Conservation (phyloP, 805 yeast genomes). For the Metahyphopichia silvanorum region DNA sequence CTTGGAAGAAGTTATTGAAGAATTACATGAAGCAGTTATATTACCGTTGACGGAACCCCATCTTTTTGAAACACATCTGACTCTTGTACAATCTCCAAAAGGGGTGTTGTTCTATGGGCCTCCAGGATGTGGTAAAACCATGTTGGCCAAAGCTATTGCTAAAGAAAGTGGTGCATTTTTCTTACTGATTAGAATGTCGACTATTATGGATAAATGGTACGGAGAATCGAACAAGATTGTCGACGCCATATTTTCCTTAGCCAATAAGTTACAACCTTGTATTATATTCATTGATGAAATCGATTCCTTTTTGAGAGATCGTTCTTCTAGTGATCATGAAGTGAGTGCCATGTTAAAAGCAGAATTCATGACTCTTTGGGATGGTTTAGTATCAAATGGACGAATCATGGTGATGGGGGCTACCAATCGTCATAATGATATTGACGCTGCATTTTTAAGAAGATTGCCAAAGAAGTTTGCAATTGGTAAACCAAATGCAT, state of each 20-base stretch:
- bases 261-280: constrained; percentile 87
- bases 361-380: constrained; percentile 98
- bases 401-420: constrained; percentile 89
- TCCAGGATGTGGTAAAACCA: constrained; percentile 97
- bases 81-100: constrained; percentile 81
- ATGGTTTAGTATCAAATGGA: constrained; percentile 77
- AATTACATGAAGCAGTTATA: constrained; percentile 81
- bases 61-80: constrained; percentile 63
- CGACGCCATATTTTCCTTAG: constrained; percentile 88
- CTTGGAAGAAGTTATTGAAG: constrained; percentile 74
- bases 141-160: constrained; percentile 95
- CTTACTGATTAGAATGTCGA: constrained; percentile 86
- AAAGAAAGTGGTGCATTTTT: constrained; percentile 89
- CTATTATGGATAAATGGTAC: constrained; percentile 95
- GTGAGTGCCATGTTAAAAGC: constrained; percentile 94
- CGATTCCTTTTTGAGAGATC: constrained; percentile 87
- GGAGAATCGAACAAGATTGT: constrained; percentile 94
- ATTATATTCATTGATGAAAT: constrained; percentile 95
- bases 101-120: constrained; percentile 94
- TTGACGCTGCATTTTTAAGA: constrained; percentile 88
- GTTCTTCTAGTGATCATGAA: constrained; percentile 85
- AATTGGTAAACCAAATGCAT: constrained; percentile 64
- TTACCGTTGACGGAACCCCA: constrained; percentile 79
- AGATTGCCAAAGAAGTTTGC: constrained; percentile 90
- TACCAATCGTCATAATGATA: constrained; percentile 87